phyloP scores from a whole-genome alignment of 805 yeast genomes.

The Myxozyma udenii region DNA sequence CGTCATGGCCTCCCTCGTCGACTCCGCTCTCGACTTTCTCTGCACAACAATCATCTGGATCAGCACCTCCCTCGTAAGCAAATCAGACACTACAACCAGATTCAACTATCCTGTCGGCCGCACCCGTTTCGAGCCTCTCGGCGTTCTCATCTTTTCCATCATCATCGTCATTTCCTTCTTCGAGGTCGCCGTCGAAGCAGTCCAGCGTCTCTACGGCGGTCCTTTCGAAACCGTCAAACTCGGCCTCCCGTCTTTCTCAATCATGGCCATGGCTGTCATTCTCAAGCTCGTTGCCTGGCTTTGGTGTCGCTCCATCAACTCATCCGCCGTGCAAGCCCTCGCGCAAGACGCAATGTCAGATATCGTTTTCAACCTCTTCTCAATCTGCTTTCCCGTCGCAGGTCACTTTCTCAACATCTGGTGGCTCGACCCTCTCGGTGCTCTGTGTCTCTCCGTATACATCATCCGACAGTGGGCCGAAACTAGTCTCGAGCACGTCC shows the following conservation, averaged over 20 bases:
- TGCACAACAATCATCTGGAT: slow-evolving; percentile 70
- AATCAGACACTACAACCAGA: slow-evolving; percentile 3
- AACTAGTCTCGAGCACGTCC: slow-evolving; percentile 57
- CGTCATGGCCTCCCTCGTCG: slow-evolving; percentile 73
- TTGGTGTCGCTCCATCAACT: slow-evolving; percentile 58
- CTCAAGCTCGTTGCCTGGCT: slow-evolving; percentile 59
- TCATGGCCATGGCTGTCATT: slow-evolving; percentile 63
- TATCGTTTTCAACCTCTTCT: slow-evolving; percentile 60
- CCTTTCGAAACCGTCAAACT: slow-evolving; percentile 43
- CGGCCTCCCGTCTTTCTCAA: slow-evolving; percentile 49
- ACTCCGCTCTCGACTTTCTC: slow-evolving; percentile 68
- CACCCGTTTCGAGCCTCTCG: slow-evolving; percentile 70
- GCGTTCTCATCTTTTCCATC: slow-evolving; percentile 71
- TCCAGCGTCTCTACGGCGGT: slow-evolving; percentile 44
- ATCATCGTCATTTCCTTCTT: slow-evolving; percentile 67
- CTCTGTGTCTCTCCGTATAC: slow-evolving; percentile 51
- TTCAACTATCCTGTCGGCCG: slow-evolving; percentile 59
- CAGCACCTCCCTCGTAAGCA: slow-evolving; percentile 40
- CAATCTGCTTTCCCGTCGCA: slow-evolving; percentile 63
- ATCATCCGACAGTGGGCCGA: slow-evolving; percentile 53
- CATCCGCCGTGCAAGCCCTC: slow-evolving; percentile 70
- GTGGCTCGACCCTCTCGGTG: slow-evolving; percentile 63
- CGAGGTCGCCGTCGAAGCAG: slow-evolving; percentile 67
- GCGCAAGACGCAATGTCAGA: slow-evolving; percentile 83
- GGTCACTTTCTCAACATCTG: slow-evolving; percentile 47